Evolutionary conservation across 2,329 filamentous ascomycete genomes (phyloP).

Genomic region (Polytolypa hystricis): DNA sequence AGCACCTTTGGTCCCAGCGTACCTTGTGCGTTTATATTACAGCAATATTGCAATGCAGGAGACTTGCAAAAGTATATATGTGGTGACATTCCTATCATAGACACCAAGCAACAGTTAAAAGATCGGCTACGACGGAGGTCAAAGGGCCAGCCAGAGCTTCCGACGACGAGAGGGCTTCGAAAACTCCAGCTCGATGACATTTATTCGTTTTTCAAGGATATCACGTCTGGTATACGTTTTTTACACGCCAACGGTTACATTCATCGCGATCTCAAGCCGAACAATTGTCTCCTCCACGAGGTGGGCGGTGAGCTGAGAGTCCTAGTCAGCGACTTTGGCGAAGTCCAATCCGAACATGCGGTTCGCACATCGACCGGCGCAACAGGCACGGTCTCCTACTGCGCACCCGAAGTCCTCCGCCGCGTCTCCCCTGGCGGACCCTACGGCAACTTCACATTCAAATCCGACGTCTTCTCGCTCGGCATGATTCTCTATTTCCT

Average conservation of each 20-base stretch:
- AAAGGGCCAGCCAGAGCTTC: constrained; percentile 59
- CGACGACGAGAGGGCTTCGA: constrained; percentile 43
- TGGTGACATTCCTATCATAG: constrained; percentile 49
- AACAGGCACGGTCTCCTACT: constrained; percentile 95
- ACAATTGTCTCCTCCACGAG: constrained; percentile 81
- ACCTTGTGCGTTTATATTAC: constrained; percentile 89
- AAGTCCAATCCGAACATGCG: constrained; percentile 76
- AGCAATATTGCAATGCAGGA: constrained; percentile 93
- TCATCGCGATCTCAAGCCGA: constrained; percentile 90
- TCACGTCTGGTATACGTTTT: constrained; percentile 82
- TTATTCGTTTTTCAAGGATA: constrained; percentile 91
- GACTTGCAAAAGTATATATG: constrained; percentile 82
- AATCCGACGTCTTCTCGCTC: constrained; percentile 95
- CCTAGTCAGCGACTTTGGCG: constrained; percentile 93
- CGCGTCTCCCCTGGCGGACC: constrained; percentile 52
- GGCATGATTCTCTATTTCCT: constrained; percentile 99
- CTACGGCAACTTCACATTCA: constrained; percentile 89
- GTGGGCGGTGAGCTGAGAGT: constrained; percentile 63
- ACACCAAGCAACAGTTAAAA: constrained; percentile 76
- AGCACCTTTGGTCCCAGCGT: constrained; percentile 82
- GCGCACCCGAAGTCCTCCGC: constrained; percentile 82
- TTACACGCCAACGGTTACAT: constrained; percentile 88
- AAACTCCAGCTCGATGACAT: constrained; percentile 76
- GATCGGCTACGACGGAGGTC: constrained; percentile 75
- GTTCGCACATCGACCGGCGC: constrained; percentile 81